Base-by-base conservation (phyloP, 306 rosid species). In the Aeschynomene evenia region DNA sequence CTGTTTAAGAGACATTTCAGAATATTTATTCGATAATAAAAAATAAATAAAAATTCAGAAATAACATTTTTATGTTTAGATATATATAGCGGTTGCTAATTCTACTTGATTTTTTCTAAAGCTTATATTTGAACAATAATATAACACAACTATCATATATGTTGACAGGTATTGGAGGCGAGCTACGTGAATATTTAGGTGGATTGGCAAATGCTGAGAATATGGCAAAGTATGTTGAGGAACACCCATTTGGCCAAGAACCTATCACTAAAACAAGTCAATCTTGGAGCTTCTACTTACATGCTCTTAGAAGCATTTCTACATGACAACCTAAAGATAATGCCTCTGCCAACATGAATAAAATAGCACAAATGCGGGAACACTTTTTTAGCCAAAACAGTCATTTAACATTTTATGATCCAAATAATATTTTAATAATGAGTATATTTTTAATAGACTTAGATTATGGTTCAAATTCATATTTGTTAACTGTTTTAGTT, bases 211-310 rank as follows among this genome's bases (percentile, higher is more conserved):
- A 62, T 16, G 89, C 83, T 70, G 87, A 77, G 72, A 81, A 79
- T 50, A 51, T 85, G 33, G 68, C 26, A 37, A 78, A 66, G 37
- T 91, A 83, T n/a, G 56, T 91, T n/a, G 77, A 73, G 79, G 73
- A 66, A 52, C 76, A 80, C 67, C 88, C 88, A 2, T 85, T 86
- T 77, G 97, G 96, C 55, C 89, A 88, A 75, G 58, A 73, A 18
- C 70, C 76, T 3, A 86, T 91, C 9, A 51, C 26, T 20, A 70
- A 82, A 67, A 78, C 19, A 59, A 85, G 85, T 59, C 43, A 77
- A 68, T 76, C 80, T 55, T 88, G 96, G 97, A 69, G 53, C 52
- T 91, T 86, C 66, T 91, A 86, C 72, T 63, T 42, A 57, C 33
- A 20, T 42, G 89, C 86, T 76, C 26, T 88, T 6, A 16, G 46